A percentile compares a stretch with the other conserved stretches of the same genome.
phyloP scores from a whole-genome alignment of 306 rosid genomes.

The Prunus salicina region DNA sequence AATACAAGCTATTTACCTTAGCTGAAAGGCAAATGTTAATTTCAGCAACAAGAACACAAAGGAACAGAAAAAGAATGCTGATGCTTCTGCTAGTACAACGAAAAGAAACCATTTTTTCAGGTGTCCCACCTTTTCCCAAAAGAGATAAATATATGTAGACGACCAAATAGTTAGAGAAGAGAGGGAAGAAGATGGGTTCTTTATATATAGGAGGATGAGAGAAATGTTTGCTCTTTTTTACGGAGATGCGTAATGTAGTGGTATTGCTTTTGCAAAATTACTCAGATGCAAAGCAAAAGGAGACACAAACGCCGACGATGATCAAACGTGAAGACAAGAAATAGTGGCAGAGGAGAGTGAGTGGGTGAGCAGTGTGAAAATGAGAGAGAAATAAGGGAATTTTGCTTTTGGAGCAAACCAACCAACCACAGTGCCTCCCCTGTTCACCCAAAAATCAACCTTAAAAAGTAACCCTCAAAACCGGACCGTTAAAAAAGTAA shows the following conservation, averaged over 20 bases:
- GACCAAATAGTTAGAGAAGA: not conserved
- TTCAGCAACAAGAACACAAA: conserved; percentile 45
- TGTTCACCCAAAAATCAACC: not conserved
- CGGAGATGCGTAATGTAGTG: not conserved
- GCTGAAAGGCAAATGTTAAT: conserved; percentile 41
- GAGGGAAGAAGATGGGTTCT: not conserved
- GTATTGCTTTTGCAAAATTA: not conserved
- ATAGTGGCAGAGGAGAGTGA: not conserved
- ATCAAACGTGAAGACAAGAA: conserved; percentile 17
- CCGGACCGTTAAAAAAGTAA: conserved; percentile 14
- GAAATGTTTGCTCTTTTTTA: not conserved
- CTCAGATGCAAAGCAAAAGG: conserved; percentile 3
- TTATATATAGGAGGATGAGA: not conserved
- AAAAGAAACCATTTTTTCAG: conserved; percentile 36
- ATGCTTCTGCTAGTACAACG: conserved; percentile 18
- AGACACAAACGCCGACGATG: conserved; percentile 6
- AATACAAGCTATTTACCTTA: conserved; percentile 40
- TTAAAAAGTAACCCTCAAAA: conserved; percentile 9
- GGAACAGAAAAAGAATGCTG: conserved; percentile 25
- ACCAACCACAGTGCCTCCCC: not conserved
- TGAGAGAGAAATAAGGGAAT: not conserved
- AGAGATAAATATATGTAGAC: not conserved
- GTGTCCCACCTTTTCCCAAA: conserved; percentile 3
- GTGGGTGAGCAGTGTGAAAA: conserved; percentile 16
- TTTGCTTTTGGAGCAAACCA: conserved; percentile 8